A percentile compares a stretch with the other conserved stretches of the same genome.
phyloP scores from a whole-genome alignment of 208 protist genomes.

The Borovskyia barvae region DNA sequence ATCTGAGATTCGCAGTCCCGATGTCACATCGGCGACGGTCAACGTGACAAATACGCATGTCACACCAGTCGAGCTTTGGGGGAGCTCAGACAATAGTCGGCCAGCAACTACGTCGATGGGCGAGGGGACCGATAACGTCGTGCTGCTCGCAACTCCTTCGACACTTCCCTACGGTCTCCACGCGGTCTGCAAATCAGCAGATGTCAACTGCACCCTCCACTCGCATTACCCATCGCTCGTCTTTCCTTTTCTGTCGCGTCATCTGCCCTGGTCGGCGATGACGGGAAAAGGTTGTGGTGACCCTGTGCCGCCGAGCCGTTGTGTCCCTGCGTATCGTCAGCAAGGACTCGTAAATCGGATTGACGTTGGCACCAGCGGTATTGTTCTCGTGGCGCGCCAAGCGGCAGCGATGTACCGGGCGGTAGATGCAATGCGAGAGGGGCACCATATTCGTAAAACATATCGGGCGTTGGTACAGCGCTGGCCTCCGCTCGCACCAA shows the following conservation, averaged over 20 bases:
- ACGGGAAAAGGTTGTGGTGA: background rate
- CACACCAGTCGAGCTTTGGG: no score
- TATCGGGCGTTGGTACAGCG: conserved; percentile 66
- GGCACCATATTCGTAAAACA: conserved; percentile 44
- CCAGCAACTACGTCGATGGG: no score
- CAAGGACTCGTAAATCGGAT: conserved; percentile 85
- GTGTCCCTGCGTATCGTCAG: conserved; percentile 50
- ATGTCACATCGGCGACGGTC: no score
- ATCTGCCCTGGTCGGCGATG: conserved; percentile 40
- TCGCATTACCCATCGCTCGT: conserved; percentile 44
- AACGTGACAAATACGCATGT: no score
- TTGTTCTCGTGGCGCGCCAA: conserved; percentile 50
- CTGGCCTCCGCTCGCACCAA: conserved; percentile 26
- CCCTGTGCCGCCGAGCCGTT: background rate
- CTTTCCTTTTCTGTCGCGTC: conserved; percentile 24
- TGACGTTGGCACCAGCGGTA: conserved; percentile 75
- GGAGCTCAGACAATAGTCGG: no score
- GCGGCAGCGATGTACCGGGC: conserved; percentile 25
- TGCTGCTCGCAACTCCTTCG: conserved; percentile 4
- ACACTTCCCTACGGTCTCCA: conserved; percentile 53
- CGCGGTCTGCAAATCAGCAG: conserved; percentile 67
- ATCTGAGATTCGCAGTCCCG: no score
- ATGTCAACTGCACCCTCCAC: conserved; percentile 64
- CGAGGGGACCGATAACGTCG: background rate
- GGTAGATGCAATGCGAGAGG: conserved; percentile 31